Evolutionary conservation across 768 basidiomycete species (phyloP).

Genomic region (Amanita rubescens): DNA sequence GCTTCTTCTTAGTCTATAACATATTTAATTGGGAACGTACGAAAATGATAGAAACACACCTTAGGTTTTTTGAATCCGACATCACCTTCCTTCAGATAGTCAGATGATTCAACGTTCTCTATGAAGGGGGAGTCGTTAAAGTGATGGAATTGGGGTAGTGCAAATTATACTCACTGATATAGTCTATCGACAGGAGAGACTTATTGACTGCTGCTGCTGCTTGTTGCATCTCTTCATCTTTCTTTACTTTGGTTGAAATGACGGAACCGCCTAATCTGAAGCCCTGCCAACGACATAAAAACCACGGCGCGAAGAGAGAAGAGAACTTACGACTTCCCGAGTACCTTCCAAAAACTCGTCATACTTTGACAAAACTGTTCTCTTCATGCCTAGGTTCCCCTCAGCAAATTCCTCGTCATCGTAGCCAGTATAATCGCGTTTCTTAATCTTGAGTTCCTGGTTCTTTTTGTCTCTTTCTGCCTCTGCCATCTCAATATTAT

Average conservation of each 20-base stretch:
- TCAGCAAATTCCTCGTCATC: slow-evolving; percentile 91
- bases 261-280: slow-evolving; percentile 76
- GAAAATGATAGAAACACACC: slow-evolving; percentile 49
- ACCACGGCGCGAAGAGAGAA: neutral
- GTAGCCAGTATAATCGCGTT: slow-evolving; percentile 86
- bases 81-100: slow-evolving; percentile 89
- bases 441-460: slow-evolving; percentile 81
- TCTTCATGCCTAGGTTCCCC: slow-evolving; percentile 72
- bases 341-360: slow-evolving; percentile 82
- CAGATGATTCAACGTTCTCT: slow-evolving; percentile 84
- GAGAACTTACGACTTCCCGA: slow-evolving; percentile 50
- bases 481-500: slow-evolving; percentile 93
- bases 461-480: slow-evolving; percentile 74
- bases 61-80: slow-evolving; percentile 94
- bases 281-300: slow-evolving; percentile 40
- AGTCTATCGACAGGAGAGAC: slow-evolving; percentile 79
- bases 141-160: neutral
- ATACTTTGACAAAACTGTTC: slow-evolving; percentile 83
- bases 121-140: slow-evolving; percentile 11
- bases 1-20: slow-evolving; percentile 86
- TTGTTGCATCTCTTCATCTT: slow-evolving; percentile 42
- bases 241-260: slow-evolving; percentile 30
- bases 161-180: slow-evolving; percentile 58
- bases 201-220: slow-evolving; percentile 65
- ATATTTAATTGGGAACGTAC: slow-evolving; percentile 5